Evolutionary conservation across 2,329 filamentous ascomycete species (phyloP), one percentile per base, ranked within the genome.

Genomic region (Arthrocladium fulminans): DNA sequence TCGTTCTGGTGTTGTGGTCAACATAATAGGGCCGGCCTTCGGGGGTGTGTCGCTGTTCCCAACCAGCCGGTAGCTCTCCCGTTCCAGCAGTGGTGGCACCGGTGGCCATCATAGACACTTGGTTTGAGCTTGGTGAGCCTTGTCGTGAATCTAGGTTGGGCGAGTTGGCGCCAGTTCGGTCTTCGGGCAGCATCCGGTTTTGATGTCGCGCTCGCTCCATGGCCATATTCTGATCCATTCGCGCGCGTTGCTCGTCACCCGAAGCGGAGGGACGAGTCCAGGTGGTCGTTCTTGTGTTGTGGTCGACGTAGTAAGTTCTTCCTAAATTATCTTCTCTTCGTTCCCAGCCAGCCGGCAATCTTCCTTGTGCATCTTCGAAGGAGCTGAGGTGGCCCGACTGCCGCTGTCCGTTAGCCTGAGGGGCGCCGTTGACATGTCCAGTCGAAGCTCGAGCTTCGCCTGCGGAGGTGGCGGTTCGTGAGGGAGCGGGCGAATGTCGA

Each of bases 21-120:
- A 98, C 92, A 67, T 96, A 98, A 69, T 98, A 98, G 7, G 90
- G 79, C 44, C 92, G 81, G 23, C 90, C 89, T 73, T 98, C 92
- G 0, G 92, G 90, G 0, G 92, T 98, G 68, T 87, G 89, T 59
- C 92, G 78, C 66, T 96, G 88, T 68, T 98, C 92, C 92, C 92
- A 98, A 23, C 90, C 87, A 17, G 90, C 83, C 32, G 92, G 92
- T 51, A 98, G 80, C 68, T 98, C 92, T 53, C 92, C 92, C 51
- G 88, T 90, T 37, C 92, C 92, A 46, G 90, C 87, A 57, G 45
- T 96, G 15, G 92, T 98, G 45, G 86, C 88, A 53, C 90, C 90
- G 2, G 90, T 96, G 52, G 92, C 87, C 81, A 95, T 87, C 84
- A 97, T 88, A 38, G 86, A 86, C 35, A 85, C 79, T 65, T 61